Evolutionary conservation across 306 rosid genomes (phyloP).

Genomic region (Mucuna pruriens): DNA sequence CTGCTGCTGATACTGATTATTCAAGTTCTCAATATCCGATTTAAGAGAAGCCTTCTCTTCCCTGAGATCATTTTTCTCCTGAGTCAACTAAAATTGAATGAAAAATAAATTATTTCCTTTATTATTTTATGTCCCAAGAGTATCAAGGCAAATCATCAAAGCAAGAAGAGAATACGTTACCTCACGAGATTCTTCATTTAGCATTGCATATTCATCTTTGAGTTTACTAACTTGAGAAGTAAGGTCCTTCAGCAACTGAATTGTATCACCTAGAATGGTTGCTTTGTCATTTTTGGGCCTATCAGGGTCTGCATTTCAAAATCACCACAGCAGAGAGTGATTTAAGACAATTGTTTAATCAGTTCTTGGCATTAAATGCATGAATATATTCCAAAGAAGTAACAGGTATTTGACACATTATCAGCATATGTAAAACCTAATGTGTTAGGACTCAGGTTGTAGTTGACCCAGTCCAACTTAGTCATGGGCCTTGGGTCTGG

Average conservation of each 20-base stretch:
- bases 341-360: slow-evolving; percentile 6
- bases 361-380: slow-evolving; percentile 26
- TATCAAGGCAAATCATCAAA: slow-evolving; percentile 7
- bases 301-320: slow-evolving; percentile 74
- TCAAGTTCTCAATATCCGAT: slow-evolving; percentile 76
- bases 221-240: slow-evolving; percentile 76
- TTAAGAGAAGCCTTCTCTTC: slow-evolving; percentile 91
- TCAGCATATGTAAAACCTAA: neutral
- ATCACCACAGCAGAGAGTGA: slow-evolving; percentile 23
- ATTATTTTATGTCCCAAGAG: slow-evolving; percentile 12
- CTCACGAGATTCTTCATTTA: slow-evolving; percentile 88
- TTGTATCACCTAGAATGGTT: slow-evolving; percentile 74
- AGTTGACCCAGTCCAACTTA: too few relatives aligned
- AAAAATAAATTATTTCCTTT: slow-evolving; percentile 28
- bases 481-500: too few relatives aligned
- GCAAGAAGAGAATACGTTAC: slow-evolving; percentile 41
- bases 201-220: slow-evolving; percentile 60
- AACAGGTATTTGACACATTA: neutral
- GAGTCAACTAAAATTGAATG: slow-evolving; percentile 64
- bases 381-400: slow-evolving; percentile 1
- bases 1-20: slow-evolving; percentile 81
- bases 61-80: slow-evolving; percentile 91
- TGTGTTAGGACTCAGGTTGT: too few relatives aligned
- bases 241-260: slow-evolving; percentile 87
- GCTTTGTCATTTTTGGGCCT: slow-evolving; percentile 92